Percentiles rank a stretch among this genome's conserved stretches.
Evolutionary conservation across 2,329 filamentous ascomycete species (phyloP).

Genomic region (Alternaria infectoria): DNA sequence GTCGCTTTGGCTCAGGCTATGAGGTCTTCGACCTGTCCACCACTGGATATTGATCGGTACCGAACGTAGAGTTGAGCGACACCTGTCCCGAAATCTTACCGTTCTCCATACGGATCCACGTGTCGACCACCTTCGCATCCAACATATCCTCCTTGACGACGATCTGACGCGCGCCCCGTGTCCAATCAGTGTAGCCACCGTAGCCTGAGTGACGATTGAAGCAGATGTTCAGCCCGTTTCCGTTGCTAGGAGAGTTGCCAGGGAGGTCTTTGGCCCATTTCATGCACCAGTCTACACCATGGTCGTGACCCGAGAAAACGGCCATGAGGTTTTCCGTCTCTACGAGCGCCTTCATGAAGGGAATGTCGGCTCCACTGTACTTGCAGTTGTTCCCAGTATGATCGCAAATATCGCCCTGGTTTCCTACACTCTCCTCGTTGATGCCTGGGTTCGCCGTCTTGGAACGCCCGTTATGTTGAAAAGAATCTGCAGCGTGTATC

Average conservation of each 20-base stretch:
- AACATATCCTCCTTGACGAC: conserved; percentile 55
- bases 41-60: conserved; percentile 60
- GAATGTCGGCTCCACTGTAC: conserved; percentile 59
- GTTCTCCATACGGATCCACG: conserved; percentile 67
- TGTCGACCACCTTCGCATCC: conserved; percentile 55
- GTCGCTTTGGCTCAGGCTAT: conserved; percentile 4
- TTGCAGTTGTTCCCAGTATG: conserved; percentile 22
- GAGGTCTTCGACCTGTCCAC: conserved; percentile 17
- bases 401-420: conserved; percentile 30
- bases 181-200: conserved; percentile 71
- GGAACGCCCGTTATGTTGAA: conserved; percentile 57
- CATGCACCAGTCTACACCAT: conserved; percentile 54
- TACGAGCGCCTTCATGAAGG: conserved; percentile 68
- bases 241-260: conserved; percentile 42
- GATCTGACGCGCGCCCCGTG: conserved; percentile 66
- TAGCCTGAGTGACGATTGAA: conserved; percentile 72
- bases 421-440: conserved; percentile 30
- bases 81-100: conserved; percentile 60
- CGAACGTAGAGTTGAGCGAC: conserved; percentile 65
- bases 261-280: conserved; percentile 45
- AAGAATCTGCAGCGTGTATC: conserved; percentile 29
- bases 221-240: conserved; percentile 58
- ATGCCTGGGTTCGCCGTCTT: conserved; percentile 52
- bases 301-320: conserved; percentile 71
- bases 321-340: conserved; percentile 56